phyloP scores from a whole-genome alignment of 495 filamentous ascomycete genomes.

The Peziza echinospora region DNA sequence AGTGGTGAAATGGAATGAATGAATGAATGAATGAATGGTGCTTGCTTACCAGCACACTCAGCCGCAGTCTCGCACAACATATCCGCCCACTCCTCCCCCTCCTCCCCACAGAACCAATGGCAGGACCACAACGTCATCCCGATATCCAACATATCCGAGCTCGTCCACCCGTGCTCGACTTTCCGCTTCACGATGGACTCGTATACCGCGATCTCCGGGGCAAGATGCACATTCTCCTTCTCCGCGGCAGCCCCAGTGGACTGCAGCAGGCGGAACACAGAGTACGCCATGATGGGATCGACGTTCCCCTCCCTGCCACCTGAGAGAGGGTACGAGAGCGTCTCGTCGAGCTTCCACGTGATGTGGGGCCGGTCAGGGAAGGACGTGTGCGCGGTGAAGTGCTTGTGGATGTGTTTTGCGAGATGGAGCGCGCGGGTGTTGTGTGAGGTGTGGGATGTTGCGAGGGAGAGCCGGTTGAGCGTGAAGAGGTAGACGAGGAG shows the following conservation, averaged over 20 bases:
- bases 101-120: constrained; percentile 27
- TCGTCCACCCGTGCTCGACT: constrained; percentile 28
- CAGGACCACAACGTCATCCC: constrained; percentile 46
- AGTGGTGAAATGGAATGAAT: no score
- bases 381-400: constrained; percentile 24
- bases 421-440: constrained; percentile 35
- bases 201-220: constrained; percentile 37
- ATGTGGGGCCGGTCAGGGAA: constrained; percentile 30
- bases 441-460: constrained; percentile 28
- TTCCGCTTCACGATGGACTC: constrained; percentile 30
- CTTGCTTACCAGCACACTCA: constrained; percentile 24
- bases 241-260: no score
- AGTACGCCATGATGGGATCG: constrained; percentile 40
- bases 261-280: constrained; percentile 34
- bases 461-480: constrained; percentile 35
- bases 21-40: no score
- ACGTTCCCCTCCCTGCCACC: constrained; percentile 36
- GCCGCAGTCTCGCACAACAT: constrained; percentile 26
- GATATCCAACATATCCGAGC: constrained; percentile 35
- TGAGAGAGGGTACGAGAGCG: constrained; percentile 31
- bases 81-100: constrained; percentile 31
- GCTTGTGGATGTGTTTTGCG: constrained; percentile 36
- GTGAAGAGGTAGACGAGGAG: constrained; percentile 53
- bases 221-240: constrained; percentile 21
- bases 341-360: constrained; percentile 41